phyloP scores from a whole-genome alignment of 129 eudicot species.

The Ambrosia artemisiifolia region DNA sequence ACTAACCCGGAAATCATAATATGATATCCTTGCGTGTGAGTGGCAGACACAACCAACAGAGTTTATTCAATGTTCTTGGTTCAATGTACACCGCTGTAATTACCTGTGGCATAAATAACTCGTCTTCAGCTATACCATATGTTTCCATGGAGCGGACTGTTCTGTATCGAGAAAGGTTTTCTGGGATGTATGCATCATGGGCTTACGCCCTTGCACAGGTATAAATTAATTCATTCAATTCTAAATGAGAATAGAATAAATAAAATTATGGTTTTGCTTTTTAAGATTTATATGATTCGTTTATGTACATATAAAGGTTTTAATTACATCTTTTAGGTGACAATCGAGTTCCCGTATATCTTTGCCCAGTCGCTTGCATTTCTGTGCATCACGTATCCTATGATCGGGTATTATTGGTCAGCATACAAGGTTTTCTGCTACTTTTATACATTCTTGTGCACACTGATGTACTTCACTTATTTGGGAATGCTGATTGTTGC shows the following conservation, averaged over 20 bases:
- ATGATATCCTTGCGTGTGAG: no score
- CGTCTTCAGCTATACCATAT: slow-evolving; percentile 3
- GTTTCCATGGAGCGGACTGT: slow-evolving; percentile 13
- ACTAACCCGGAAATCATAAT: no score
- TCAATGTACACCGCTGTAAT: slow-evolving; percentile 7
- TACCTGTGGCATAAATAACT: slow-evolving; percentile 5
- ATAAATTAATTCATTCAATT: neutral
- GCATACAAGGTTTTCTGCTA: slow-evolving; percentile 55
- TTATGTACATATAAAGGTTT: neutral
- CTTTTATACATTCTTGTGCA: slow-evolving; percentile 53
- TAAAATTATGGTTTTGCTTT: no score
- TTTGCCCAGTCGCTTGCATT: slow-evolving; percentile 42
- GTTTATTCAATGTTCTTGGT: slow-evolving; percentile 14
- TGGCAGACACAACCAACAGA: slow-evolving; percentile 7
- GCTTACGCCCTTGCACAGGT: slow-evolving; percentile 12
- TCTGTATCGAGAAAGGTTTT: slow-evolving; percentile 8
- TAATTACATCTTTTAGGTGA: slow-evolving; percentile 36
- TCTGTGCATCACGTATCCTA: slow-evolving; percentile 54
- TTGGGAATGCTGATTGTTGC: slow-evolving; percentile 67
- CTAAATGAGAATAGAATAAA: no score
- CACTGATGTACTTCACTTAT: slow-evolving; percentile 57
- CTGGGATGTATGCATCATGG: slow-evolving; percentile 15
- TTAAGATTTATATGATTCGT: no score
- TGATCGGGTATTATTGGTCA: slow-evolving; percentile 61
- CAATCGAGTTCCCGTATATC: slow-evolving; percentile 59